phyloP scores from a whole-genome alignment of 768 basidiomycete species.

The Chlorophyllum brunneum region DNA sequence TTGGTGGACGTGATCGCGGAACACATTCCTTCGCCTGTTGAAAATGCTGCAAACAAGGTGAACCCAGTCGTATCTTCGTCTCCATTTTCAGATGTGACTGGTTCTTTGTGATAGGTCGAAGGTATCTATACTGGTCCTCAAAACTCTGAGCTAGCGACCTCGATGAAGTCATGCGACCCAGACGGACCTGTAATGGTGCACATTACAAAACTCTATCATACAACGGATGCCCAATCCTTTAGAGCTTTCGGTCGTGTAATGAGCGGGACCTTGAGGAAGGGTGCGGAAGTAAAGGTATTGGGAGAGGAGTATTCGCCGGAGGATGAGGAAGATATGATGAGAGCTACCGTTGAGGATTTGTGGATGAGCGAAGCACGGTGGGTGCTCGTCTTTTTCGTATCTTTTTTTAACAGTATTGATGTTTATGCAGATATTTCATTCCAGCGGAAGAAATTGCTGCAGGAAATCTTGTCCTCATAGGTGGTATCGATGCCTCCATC shows the following conservation, averaged over 20 bases:
- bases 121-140: conserved; percentile 87
- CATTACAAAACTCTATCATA: conserved; percentile 91
- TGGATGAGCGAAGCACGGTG: conserved; percentile 92
- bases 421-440: conserved; percentile 76
- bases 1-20: conserved; percentile 91
- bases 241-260: conserved; percentile 93
- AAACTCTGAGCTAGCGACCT: conserved; percentile 67
- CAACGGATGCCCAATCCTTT: conserved; percentile 95
- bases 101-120: conserved; percentile 50
- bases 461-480: conserved; percentile 90
- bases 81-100: background rate
- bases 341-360: conserved; percentile 75
- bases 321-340: conserved; percentile 98
- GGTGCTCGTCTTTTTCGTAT: conserved; percentile 17
- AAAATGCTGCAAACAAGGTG: conserved; percentile 59
- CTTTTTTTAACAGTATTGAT: background rate
- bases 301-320: conserved; percentile 99
- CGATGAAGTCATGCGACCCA: conserved; percentile 81
- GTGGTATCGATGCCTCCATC: conserved; percentile 92
- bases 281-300: conserved; percentile 87
- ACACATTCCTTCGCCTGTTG: conserved; percentile 80
- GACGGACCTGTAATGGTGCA: conserved; percentile 92
- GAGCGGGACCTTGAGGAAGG: conserved; percentile 85
- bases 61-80: background rate
- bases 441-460: conserved; percentile 85